A percentile compares a stretch with the other conserved stretches of the same genome.
Conservation (phyloP, 2,329 filamentous ascomycete species). For the Cytospora mali region DNA sequence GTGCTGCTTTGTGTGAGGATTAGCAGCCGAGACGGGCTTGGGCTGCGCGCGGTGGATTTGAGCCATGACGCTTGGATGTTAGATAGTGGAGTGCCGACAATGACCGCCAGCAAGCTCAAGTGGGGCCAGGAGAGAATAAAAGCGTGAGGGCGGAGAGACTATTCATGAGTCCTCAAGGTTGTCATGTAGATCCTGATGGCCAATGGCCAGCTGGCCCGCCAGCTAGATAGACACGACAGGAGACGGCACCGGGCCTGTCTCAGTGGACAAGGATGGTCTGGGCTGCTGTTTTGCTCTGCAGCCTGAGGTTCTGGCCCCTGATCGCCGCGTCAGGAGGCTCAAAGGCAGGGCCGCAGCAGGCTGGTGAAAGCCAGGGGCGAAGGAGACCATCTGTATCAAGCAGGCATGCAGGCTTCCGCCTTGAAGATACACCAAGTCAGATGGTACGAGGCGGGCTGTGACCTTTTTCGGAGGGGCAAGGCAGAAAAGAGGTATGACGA, state of each 20-base stretch:
- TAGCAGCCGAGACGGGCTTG: slow-evolving; percentile 28
- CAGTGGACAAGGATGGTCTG: slow-evolving; percentile 7
- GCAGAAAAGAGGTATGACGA: slow-evolving; percentile 10
- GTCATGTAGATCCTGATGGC: slow-evolving; percentile 17
- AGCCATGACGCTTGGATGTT: slow-evolving; percentile 33
- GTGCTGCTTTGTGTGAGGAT: slow-evolving; percentile 29
- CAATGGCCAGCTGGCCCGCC: slow-evolving; percentile 24
- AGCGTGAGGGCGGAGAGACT: neutral
- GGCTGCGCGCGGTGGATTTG: slow-evolving; percentile 31
- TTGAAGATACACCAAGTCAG: slow-evolving; percentile 14
- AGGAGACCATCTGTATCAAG: slow-evolving; percentile 24
- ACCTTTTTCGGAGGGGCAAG: slow-evolving; percentile 17
- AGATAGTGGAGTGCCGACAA: neutral
- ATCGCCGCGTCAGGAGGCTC: slow-evolving; percentile 18
- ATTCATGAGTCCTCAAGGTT: slow-evolving; percentile 14
- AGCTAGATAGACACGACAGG: slow-evolving; percentile 20
- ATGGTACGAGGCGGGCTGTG: slow-evolving; percentile 12
- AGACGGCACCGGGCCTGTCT: slow-evolving; percentile 22
- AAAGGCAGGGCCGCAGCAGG: slow-evolving; percentile 22
- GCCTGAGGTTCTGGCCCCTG: slow-evolving; percentile 14
- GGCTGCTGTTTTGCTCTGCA: slow-evolving; percentile 3
- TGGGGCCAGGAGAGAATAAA: neutral
- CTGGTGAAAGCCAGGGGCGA: slow-evolving; percentile 18
- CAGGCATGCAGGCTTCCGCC: slow-evolving; percentile 23
- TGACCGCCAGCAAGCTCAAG: neutral